Evolutionary conservation across 192 early-diverging fungal species (phyloP).

Genomic region (Mortierella claussenii): DNA sequence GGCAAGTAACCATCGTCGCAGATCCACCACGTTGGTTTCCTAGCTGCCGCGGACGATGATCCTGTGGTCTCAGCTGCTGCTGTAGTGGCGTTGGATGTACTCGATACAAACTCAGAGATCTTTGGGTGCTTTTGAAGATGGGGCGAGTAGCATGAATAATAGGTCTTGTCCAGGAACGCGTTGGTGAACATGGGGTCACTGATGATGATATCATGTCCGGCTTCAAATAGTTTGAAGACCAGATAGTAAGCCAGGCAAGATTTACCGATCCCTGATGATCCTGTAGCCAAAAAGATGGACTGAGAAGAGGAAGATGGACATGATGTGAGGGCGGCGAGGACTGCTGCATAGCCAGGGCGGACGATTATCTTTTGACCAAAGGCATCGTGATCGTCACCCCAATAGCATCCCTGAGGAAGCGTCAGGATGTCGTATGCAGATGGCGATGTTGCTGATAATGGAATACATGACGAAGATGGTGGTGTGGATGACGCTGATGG

Average conservation of each 20-base stretch:
- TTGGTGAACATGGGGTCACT: constrained; percentile 54
- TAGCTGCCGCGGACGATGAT: not conserved
- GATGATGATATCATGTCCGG: constrained; percentile 41
- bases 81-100: too few relatives aligned
- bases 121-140: constrained; percentile 23
- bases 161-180: constrained; percentile 24
- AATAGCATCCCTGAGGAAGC: constrained; percentile 29
- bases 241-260: constrained; percentile 42
- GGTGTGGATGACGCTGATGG: not conserved
- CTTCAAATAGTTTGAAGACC: constrained; percentile 20
- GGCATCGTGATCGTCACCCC: constrained; percentile 47
- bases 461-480: not conserved
- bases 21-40: constrained; percentile 37
- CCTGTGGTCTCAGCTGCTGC: too few relatives aligned
- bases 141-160: constrained; percentile 35
- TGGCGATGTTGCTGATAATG: too few relatives aligned
- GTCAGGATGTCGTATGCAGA: constrained; percentile 26
- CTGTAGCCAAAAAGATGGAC: constrained; percentile 33
- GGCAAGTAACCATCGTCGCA: constrained; percentile 48
- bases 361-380: constrained; percentile 18
- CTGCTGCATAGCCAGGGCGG: constrained; percentile 27
- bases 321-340: constrained; percentile 19
- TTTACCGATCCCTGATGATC: constrained; percentile 23
- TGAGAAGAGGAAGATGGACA: not conserved
- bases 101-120: too few relatives aligned